These are phyloP conservation scores for Dendrocalamus sinicus DNA, from an alignment of 176 grass and related monocot genomes.

Conservation along the genomic window DNA sequence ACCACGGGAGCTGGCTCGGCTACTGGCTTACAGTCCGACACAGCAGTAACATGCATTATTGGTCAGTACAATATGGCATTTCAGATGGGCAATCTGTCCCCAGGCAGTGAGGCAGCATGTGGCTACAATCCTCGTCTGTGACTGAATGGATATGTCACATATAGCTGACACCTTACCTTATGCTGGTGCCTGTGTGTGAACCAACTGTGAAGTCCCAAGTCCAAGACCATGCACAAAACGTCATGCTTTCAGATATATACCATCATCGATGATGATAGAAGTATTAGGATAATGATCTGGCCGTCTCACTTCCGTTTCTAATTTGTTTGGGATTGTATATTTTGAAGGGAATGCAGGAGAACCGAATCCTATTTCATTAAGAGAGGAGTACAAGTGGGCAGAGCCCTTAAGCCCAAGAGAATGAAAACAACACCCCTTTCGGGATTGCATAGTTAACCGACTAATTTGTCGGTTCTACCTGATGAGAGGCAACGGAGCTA, in stretches of 20 bases:
- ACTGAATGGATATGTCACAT: background rate
- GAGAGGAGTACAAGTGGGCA: too few relatives aligned
- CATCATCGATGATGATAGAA: background rate
- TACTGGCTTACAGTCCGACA: conserved; percentile 1
- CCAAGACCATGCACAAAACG: background rate
- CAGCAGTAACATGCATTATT: background rate
- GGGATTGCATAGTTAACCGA: background rate
- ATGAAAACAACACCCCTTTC: too few relatives aligned
- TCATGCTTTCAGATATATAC: background rate
- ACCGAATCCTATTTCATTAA: too few relatives aligned
- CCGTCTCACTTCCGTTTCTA: background rate
- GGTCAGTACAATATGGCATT: conserved; percentile 1
- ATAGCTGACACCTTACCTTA: background rate
- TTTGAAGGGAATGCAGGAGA: too few relatives aligned
- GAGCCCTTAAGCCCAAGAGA: too few relatives aligned
- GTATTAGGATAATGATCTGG: background rate
- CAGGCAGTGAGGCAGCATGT: conserved; percentile 11
- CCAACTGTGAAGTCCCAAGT: background rate
- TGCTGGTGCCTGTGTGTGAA: background rate
- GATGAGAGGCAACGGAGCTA: background rate
- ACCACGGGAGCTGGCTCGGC: conserved; percentile 33
- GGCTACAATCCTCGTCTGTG: background rate
- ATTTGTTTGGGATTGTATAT: background rate
- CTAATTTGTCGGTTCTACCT: conserved; percentile 1
- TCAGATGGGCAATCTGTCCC: conserved; percentile 19